phyloP scores from a whole-genome alignment of 192 early-diverging fungal genomes.

The Dispira simplex region DNA sequence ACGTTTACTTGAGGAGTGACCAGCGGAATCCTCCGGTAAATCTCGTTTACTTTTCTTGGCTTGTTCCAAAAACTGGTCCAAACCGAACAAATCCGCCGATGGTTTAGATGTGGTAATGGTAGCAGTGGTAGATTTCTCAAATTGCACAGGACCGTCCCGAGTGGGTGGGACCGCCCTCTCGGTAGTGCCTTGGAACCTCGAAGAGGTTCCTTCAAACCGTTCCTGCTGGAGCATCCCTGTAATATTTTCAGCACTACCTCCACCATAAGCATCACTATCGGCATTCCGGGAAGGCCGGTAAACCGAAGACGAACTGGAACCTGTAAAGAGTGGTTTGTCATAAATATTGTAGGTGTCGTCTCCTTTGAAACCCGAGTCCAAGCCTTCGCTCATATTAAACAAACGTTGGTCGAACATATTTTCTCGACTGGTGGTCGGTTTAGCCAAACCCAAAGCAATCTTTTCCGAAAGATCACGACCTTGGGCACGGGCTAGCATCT shows the following conservation, averaged over 20 bases:
- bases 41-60: slow-evolving; percentile 45
- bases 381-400: slow-evolving; percentile 82
- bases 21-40: background rate
- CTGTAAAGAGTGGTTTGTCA: slow-evolving; percentile 87
- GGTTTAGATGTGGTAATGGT: slow-evolving; percentile 13
- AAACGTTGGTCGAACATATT: slow-evolving; percentile 88
- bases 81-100: slow-evolving; percentile 74
- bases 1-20: no score
- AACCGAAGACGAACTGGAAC: slow-evolving; percentile 42
- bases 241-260: slow-evolving; percentile 48
- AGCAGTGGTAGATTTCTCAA: slow-evolving; percentile 72
- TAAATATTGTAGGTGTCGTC: slow-evolving; percentile 90
- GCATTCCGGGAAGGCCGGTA: slow-evolving; percentile 60
- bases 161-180: slow-evolving; percentile 44
- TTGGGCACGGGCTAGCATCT: slow-evolving; percentile 48
- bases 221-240: slow-evolving; percentile 50
- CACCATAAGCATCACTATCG: slow-evolving; percentile 42
- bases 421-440: slow-evolving; percentile 78
- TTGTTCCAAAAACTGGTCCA: slow-evolving; percentile 68
- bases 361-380: slow-evolving; percentile 74
- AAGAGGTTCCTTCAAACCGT: slow-evolving; percentile 33
- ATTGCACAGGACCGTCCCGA: slow-evolving; percentile 78
- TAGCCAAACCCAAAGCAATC: slow-evolving; percentile 90
- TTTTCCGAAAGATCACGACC: slow-evolving; percentile 97
- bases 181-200: slow-evolving; percentile 41